Base-by-base conservation (phyloP, 441 rosid genomes). In the Codiaeum variegatum region DNA sequence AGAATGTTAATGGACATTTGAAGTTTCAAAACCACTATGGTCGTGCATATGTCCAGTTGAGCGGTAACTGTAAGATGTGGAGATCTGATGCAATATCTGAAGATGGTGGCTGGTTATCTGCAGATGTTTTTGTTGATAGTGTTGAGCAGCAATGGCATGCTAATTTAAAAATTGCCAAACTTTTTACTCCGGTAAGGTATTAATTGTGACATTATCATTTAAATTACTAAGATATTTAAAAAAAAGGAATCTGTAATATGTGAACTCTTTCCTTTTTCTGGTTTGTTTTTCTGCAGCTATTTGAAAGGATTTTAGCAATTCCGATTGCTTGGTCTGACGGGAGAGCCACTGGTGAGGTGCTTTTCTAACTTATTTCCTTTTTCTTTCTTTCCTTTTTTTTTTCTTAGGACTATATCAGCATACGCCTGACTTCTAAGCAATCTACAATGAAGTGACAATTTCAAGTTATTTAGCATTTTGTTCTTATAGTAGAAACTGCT, bases 331-430 rank as follows among this genome's bases (percentile, higher is more conserved):
- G 98, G 98, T 87, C 85, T 26, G 86, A 89, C 79, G 99, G 99
- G 78, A 93, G 97, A 89, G 99, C 97, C 78, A 87, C 91, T 70
- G 99, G 99, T 90, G 98, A 94, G 98, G 98, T 94, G 98, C 96
- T 88, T 91, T 72, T 87, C 98, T 91, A 82, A 84, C 90, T 80
- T 71, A 73, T 78, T 64, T 67, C 82, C 52, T 55, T 42, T 63
- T 70, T 67, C 64, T 40, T 52, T 52, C 58, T 52, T 52, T 26
- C 3, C 72, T 60, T 65, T 73, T 65, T 46, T 4, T 16, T 70
- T 34, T 59, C 28, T 32, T 28, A n/a, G 56, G 60, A 69, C 54
- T 67, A 21, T 64, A 51, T 67, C 34, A 67, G 69, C 66, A 61
- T 54, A 21, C 18, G 29, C 32, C 26, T 2, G 31, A 63, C 15